Conservation (phyloP, 2,329 filamentous ascomycete species). For the Mollisia scopiformis region DNA sequence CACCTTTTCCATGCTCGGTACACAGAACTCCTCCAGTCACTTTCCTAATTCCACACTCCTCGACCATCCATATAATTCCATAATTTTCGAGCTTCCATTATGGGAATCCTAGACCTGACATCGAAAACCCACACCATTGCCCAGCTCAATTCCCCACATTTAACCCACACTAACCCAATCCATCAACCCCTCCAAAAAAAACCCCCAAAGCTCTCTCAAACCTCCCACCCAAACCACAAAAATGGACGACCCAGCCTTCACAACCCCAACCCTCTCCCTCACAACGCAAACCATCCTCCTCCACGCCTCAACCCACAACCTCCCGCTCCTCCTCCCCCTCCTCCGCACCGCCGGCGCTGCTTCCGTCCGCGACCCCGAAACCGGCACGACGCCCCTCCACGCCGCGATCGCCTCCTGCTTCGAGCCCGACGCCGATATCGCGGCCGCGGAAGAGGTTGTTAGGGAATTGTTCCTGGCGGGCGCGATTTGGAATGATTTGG, state of each 20-base stretch:
- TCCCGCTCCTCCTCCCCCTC: constrained; percentile 35
- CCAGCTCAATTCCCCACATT: not conserved
- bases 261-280: constrained; percentile 22
- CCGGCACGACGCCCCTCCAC: constrained; percentile 86
- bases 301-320: constrained; percentile 64
- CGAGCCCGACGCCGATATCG: constrained; percentile 44
- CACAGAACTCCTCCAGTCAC: no score
- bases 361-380: constrained; percentile 82
- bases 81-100: no score
- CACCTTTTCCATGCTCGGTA: no score
- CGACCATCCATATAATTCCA: no score
- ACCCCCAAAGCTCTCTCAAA: not conserved
- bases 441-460: constrained; percentile 68
- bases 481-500: constrained; percentile 97
- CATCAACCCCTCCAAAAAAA: not conserved
- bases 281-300: constrained; percentile 63
- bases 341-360: constrained; percentile 50
- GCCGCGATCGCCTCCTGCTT: constrained; percentile 81
- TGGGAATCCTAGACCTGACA: no score
- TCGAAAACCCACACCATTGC: no score
- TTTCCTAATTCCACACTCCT: no score
- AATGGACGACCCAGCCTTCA: constrained; percentile 36
- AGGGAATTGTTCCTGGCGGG: constrained; percentile 81
- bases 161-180: not conserved
- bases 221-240: not conserved